Conservation (phyloP, 305 asterid species). For the Plantago rigida region DNA sequence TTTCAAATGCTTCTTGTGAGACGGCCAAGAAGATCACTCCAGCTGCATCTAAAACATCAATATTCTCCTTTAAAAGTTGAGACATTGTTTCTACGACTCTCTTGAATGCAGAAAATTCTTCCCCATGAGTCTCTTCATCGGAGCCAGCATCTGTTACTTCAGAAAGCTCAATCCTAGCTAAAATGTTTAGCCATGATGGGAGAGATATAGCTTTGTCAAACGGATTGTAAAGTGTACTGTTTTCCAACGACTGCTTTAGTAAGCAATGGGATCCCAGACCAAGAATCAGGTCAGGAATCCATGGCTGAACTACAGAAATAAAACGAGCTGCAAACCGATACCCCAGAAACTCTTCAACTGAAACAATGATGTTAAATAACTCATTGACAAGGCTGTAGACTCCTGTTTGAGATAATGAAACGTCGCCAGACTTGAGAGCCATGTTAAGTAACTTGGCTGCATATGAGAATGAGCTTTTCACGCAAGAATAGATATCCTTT, state of each 20-base stretch:
- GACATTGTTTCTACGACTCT: conserved; percentile 41
- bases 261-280: conserved; percentile 56
- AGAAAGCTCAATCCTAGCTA: conserved; percentile 57
- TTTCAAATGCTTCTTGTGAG: conserved; percentile 38
- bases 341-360: conserved; percentile 64
- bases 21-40: conserved; percentile 48
- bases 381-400: conserved; percentile 47
- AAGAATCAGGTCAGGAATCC: conserved; percentile 75
- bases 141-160: conserved; percentile 35
- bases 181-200: conserved; percentile 52
- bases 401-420: conserved; percentile 30
- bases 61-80: conserved; percentile 40
- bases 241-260: conserved; percentile 34
- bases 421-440: conserved; percentile 45
- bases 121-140: conserved; percentile 35
- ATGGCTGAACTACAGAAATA: conserved; percentile 45
- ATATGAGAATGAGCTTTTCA: conserved; percentile 70
- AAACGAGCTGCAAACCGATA: conserved; percentile 51
- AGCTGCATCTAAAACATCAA: conserved; percentile 50
- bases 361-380: conserved; percentile 45
- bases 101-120: conserved; percentile 45
- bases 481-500: conserved; percentile 42
- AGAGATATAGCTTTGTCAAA: conserved; percentile 26
- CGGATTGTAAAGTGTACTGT: conserved; percentile 24
- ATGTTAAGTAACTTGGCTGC: conserved; percentile 61